Evolutionary conservation across 345 rosid species (phyloP).

Genomic region (Erodium maritimum): DNA sequence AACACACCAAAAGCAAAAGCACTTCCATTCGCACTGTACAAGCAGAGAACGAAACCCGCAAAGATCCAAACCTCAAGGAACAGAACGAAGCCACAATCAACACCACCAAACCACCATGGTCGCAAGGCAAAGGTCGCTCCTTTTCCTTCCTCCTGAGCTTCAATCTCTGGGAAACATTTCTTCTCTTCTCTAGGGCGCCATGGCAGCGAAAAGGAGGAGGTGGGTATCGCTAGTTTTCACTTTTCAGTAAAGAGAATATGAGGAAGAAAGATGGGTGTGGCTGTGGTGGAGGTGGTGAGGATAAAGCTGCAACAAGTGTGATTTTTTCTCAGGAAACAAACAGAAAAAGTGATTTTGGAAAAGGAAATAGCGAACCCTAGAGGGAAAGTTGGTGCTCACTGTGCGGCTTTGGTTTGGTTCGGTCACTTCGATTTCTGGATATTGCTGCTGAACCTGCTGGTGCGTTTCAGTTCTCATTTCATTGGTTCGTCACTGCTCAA

Average conservation of each 20-base stretch:
- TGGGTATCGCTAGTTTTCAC: conserved; percentile 9
- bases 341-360: conserved; percentile 9
- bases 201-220: background rate
- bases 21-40: conserved; percentile 1
- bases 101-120: background rate
- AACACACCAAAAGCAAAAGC: conserved; percentile 28
- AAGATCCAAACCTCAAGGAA: conserved; percentile 12
- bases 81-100: background rate
- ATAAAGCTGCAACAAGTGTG: conserved; percentile 2
- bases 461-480: conserved; percentile 8
- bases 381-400: conserved; percentile 1
- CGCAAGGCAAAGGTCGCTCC: background rate
- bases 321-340: conserved; percentile 12
- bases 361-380: conserved; percentile 1
- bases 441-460: background rate
- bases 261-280: no score
- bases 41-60: conserved; percentile 4
- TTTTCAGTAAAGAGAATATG: conserved; percentile 6
- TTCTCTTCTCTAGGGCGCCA: background rate
- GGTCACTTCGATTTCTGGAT: conserved; percentile 3
- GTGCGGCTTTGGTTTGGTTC: conserved; percentile 3
- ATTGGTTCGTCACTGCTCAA: conserved; percentile 29
- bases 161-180: background rate
- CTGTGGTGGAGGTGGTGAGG: no score
- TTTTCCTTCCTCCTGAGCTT: background rate